Evolutionary conservation across 352 stramenopile genomes (phyloP).

Genomic region (Pythium periplocum): DNA sequence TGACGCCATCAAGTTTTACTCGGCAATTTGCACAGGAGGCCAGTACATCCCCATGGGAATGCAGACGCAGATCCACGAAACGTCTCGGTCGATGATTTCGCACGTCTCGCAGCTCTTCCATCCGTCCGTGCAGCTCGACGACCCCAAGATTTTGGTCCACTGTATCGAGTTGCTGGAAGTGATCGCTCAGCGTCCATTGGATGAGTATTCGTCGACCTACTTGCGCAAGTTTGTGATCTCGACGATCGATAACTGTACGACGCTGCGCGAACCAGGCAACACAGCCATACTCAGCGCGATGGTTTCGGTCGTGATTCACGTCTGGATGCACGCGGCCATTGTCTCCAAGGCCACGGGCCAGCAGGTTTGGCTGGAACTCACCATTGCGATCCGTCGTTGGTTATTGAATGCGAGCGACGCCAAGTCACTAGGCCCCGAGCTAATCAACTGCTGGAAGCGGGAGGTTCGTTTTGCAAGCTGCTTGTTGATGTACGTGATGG

Average conservation of each 20-base stretch:
- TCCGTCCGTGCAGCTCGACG: slow-evolving; percentile 75
- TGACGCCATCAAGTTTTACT: slow-evolving; percentile 88
- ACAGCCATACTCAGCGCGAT: slow-evolving; percentile 61
- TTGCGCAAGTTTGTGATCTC: slow-evolving; percentile 85
- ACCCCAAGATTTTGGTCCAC: slow-evolving; percentile 78
- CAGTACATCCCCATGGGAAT: slow-evolving; percentile 78
- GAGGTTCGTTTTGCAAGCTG: slow-evolving; percentile 78
- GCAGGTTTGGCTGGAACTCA: slow-evolving; percentile 79
- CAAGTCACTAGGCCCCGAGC: slow-evolving; percentile 52
- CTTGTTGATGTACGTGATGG: slow-evolving; percentile 76
- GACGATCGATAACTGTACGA: slow-evolving; percentile 72
- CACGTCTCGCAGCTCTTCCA: slow-evolving; percentile 87
- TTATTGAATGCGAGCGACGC: slow-evolving; percentile 54
- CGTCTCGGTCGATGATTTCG: slow-evolving; percentile 80
- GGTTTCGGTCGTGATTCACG: slow-evolving; percentile 77
- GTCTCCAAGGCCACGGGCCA: slow-evolving; percentile 44
- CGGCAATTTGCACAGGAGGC: slow-evolving; percentile 60
- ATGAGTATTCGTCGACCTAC: slow-evolving; percentile 84
- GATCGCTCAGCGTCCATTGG: slow-evolving; percentile 70
- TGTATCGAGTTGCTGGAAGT: slow-evolving; percentile 85
- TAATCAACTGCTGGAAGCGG: slow-evolving; percentile 83
- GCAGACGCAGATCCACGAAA: slow-evolving; percentile 78
- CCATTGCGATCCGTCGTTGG: slow-evolving; percentile 74
- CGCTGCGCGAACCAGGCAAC: slow-evolving; percentile 66
- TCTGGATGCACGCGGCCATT: slow-evolving; percentile 82